Evolutionary conservation across 352 stramenopile species (phyloP), one percentile per base, ranked within the genome.

Genomic region (Pythium grandisporangium): DNA sequence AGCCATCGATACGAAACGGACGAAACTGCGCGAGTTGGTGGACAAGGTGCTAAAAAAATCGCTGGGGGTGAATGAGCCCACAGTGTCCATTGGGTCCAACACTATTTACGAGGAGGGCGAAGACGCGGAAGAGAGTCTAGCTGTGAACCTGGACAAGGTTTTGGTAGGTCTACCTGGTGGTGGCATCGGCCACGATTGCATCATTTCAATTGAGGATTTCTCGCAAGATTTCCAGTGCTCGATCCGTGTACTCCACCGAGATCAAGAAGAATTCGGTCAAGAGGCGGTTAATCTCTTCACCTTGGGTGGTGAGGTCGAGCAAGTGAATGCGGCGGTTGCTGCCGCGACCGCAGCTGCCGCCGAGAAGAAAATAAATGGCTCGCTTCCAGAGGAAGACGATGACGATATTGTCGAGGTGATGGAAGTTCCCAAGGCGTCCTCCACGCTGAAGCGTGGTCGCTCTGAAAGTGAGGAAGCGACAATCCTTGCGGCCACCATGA

Each of bases 61-160:
- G 30, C 62, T 95, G n/a, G 85, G 85, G 2, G 70, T 96, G 52
- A 95, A 96, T 43, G 81, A 92, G 45, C 81, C 81, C 24, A 92
- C 78, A 0, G 66, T 97, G 34, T 90, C 84, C 27, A 75, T 95
- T 30, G 88, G 69, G 21, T 58, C 65, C 11, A 94, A 76, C 48
- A 92, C 80, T 27, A 77, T 98, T 26, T 98, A 98, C 64, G 93
- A 98, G 61, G 91, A 98, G 68, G 95, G 94, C 19, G 92, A 98
- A 27, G 93, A 92, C 44, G 84, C 80, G 10, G 77, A 93, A 42
- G 67, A 78, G 47, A 84, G 70, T 54, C 56, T 96, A 43, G 50
- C 45, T 11, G 56, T 72, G 22, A 97, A 98, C 56, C 52, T 98
- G 39, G 46, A 69, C 43, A 98, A 98, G 66, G 77, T 72, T 21